Conservation (phyloP, 225 moss, liverwort and hornwort species). For the Polytrichum formosum region DNA sequence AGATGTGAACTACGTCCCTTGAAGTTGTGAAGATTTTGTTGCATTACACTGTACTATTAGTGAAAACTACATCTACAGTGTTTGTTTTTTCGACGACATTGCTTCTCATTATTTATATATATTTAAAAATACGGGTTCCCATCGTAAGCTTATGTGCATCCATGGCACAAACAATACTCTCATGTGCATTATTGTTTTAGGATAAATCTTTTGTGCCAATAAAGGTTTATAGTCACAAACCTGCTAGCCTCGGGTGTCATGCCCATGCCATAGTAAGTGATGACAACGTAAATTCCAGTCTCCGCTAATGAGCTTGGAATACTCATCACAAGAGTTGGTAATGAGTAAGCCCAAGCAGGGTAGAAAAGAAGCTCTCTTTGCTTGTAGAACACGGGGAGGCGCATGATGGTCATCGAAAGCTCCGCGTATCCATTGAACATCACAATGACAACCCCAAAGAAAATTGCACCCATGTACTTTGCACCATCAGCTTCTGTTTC, state of each 20-base stretch:
- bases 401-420: slow-evolving; percentile 61
- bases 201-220: too few species aligned
- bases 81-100: too few species aligned
- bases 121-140: too few species aligned
- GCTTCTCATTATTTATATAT: too few species aligned
- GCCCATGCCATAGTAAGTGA: slow-evolving; percentile 82
- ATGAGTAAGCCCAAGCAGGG: slow-evolving; percentile 74
- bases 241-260: slow-evolving; percentile 69
- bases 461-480: slow-evolving; percentile 54
- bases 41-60: too few species aligned
- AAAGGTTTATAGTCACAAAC: slow-evolving; percentile 16
- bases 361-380: slow-evolving; percentile 74
- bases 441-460: slow-evolving; percentile 63
- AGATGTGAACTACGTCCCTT: too few species aligned
- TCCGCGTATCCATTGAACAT: slow-evolving; percentile 86
- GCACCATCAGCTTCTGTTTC: slow-evolving; percentile 47
- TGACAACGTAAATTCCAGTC: slow-evolving; percentile 49
- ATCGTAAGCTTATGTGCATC: too few species aligned
- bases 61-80: too few species aligned
- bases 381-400: slow-evolving; percentile 80
- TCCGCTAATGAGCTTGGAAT: slow-evolving; percentile 66
- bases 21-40: too few species aligned
- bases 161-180: too few species aligned
- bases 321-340: slow-evolving; percentile 55
- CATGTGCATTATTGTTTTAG: too few species aligned